Evolutionary conservation across 2,329 filamentous ascomycete species (phyloP).

Genomic region (Ceratocystiopsis brevicomis): DNA sequence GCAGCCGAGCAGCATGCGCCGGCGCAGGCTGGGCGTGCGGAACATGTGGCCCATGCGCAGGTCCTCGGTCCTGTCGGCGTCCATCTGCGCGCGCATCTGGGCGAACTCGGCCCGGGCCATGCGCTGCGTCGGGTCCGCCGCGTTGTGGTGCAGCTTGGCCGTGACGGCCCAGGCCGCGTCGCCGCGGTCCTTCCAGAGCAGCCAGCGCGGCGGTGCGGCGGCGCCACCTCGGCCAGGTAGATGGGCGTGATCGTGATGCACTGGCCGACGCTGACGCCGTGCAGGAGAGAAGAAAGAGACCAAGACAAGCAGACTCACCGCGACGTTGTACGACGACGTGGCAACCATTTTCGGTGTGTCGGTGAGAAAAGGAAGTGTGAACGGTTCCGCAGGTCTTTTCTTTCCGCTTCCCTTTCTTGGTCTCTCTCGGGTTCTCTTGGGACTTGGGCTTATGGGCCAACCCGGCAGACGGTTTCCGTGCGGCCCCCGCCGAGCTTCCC

Average conservation of each 20-base stretch:
- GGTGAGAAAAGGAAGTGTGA: too few relatives aligned
- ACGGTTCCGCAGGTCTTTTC: too few relatives aligned
- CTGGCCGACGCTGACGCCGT: slow-evolving; percentile 22
- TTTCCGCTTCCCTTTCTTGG: too few relatives aligned
- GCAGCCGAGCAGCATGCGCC: slow-evolving; percentile 31
- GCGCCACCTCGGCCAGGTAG: slow-evolving; percentile 24
- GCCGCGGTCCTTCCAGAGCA: slow-evolving; percentile 24
- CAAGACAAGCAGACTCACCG: not conserved
- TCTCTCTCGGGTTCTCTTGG: too few relatives aligned
- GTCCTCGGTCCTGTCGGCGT: slow-evolving; percentile 22
- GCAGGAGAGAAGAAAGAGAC: slow-evolving; percentile 12
- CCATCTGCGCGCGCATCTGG: slow-evolving; percentile 26
- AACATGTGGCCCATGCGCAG: slow-evolving; percentile 20
- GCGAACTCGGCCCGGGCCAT: slow-evolving; percentile 26
- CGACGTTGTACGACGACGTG: not conserved
- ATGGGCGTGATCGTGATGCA: slow-evolving; percentile 25
- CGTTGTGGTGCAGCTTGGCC: slow-evolving; percentile 18
- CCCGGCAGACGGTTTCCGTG: too few relatives aligned
- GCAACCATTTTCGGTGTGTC: not conserved
- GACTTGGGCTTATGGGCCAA: too few relatives aligned
- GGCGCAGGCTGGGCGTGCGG: slow-evolving; percentile 27
- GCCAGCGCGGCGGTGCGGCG: slow-evolving; percentile 27
- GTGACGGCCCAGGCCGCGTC: slow-evolving; percentile 27
- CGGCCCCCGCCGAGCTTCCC: too few relatives aligned
- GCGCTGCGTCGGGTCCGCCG: slow-evolving; percentile 20